Evolutionary conservation across 2,329 filamentous ascomycete species (phyloP).

Genomic region (Trematosphaeria pertusa): DNA sequence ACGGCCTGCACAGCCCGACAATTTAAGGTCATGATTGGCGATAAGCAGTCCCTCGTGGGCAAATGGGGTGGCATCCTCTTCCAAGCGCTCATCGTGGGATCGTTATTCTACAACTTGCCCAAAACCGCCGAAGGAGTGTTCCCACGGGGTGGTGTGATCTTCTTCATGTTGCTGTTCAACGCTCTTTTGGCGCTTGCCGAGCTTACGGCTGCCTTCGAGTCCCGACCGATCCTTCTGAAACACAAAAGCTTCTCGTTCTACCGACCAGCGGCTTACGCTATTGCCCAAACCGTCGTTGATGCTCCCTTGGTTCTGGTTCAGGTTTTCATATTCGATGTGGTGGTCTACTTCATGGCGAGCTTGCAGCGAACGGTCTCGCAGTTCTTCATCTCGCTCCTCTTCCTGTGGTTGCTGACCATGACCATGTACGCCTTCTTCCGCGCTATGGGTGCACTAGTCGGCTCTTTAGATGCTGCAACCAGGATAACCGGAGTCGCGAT

Average conservation of each 20-base stretch:
- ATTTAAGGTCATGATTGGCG: conserved; percentile 62
- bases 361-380: conserved; percentile 64
- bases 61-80: conserved; percentile 58
- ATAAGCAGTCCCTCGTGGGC: conserved; percentile 57
- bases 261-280: conserved; percentile 65
- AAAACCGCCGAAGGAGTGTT: conserved; percentile 63
- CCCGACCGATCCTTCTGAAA: conserved; percentile 71
- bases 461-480: conserved; percentile 47
- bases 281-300: conserved; percentile 65
- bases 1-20: conserved; percentile 49
- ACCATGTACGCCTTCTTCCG: conserved; percentile 53
- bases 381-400: conserved; percentile 67
- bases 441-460: conserved; percentile 44
- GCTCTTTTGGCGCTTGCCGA: conserved; percentile 67
- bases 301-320: conserved; percentile 65
- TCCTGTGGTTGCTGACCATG: conserved; percentile 65
- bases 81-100: conserved; percentile 50
- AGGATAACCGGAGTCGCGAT: conserved; percentile 50
- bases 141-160: conserved; percentile 66
- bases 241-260: conserved; percentile 76
- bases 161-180: conserved; percentile 69
- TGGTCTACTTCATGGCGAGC: conserved; percentile 69
- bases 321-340: conserved; percentile 64
- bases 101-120: conserved; percentile 62
- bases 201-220: conserved; percentile 66